Conservation (phyloP, 164 flowering plant genomes). For the Warburgia ugandensis region DNA sequence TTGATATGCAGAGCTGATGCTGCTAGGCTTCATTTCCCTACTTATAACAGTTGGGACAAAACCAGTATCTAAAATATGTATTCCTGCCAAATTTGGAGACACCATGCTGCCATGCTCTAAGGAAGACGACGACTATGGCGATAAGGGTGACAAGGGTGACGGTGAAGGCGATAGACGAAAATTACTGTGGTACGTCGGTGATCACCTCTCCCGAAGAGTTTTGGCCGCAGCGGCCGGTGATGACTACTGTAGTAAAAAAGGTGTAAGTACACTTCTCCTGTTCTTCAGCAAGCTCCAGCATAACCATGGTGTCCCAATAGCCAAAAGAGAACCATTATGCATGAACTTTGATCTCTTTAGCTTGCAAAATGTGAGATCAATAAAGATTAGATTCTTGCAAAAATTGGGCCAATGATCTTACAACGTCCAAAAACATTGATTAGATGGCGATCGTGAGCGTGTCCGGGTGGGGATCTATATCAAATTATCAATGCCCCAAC, state of each 20-base stretch:
- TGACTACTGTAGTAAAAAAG: slow-evolving; percentile 19
- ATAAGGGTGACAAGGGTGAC: slow-evolving; percentile 3
- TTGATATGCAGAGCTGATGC: slow-evolving; percentile 54
- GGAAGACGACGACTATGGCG: not conserved
- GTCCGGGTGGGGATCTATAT: too few relatives aligned
- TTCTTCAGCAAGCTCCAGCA: not conserved
- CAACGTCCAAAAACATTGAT: too few relatives aligned
- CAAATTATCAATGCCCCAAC: too few relatives aligned
- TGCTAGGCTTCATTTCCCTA: slow-evolving; percentile 64
- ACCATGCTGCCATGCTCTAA: slow-evolving; percentile 53
- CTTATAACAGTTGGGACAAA: slow-evolving; percentile 44
- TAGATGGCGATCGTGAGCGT: too few relatives aligned
- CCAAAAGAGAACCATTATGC: too few relatives aligned
- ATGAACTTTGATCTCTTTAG: not conserved
- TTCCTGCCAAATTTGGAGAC: slow-evolving; percentile 25
- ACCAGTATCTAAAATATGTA: slow-evolving; percentile 40
- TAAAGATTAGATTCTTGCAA: not conserved
- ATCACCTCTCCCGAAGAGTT: slow-evolving; percentile 31
- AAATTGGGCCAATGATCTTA: not conserved
- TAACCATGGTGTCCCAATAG: too few relatives aligned
- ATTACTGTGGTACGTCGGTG: slow-evolving; percentile 29
- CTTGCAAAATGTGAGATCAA: not conserved
- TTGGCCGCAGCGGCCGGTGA: slow-evolving; percentile 31
- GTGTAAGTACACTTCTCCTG: slow-evolving; percentile 15
- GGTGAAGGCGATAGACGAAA: slow-evolving; percentile 20